Percentiles rank a stretch among this genome's conserved stretches.
Conservation (phyloP, 495 filamentous ascomycete species). For the Thermothielavioides terrestris region DNA sequence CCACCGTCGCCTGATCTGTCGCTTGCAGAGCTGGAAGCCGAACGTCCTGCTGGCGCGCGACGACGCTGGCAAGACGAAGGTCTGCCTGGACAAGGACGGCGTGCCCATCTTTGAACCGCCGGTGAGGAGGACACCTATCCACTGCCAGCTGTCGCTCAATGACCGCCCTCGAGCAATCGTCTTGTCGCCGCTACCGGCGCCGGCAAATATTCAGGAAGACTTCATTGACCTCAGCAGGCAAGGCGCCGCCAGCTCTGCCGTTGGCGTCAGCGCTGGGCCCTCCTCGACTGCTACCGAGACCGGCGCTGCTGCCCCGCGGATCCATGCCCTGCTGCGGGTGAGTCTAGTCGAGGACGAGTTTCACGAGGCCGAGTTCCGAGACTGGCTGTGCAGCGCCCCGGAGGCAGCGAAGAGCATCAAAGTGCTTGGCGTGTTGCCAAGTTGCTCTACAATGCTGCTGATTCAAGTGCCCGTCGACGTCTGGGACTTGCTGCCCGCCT, state of each 20-base stretch:
- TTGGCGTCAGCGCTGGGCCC: no score
- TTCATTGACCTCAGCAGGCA: slow-evolving; percentile 4
- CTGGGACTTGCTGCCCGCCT: slow-evolving; percentile 13
- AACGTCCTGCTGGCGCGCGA: slow-evolving; percentile 7
- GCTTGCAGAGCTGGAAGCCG: slow-evolving; percentile 10
- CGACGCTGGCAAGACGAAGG: no score
- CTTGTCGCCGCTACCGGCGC: slow-evolving; percentile 4
- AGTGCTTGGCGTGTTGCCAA: slow-evolving; percentile 10
- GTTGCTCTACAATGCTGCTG: slow-evolving; percentile 3
- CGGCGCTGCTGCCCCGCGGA: neutral
- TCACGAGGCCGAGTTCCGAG: slow-evolving; percentile 11
- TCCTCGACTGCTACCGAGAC: neutral
- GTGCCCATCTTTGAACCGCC: slow-evolving; percentile 11
- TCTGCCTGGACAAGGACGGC: slow-evolving; percentile 10
- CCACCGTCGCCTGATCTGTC: slow-evolving; percentile 17
- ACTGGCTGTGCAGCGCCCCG: slow-evolving; percentile 6
- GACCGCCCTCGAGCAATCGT: slow-evolving; percentile 9
- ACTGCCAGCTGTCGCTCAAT: slow-evolving; percentile 8
- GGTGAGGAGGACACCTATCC: slow-evolving; percentile 4
- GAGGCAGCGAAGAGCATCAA: neutral
- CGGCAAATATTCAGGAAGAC: neutral
- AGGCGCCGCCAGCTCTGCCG: no score
- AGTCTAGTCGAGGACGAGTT: slow-evolving; percentile 3
- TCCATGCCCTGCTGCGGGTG: slow-evolving; percentile 5
- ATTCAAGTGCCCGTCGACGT: slow-evolving; percentile 11